Conservation (phyloP, 768 basidiomycete genomes). For the Mycena capillaripes region DNA sequence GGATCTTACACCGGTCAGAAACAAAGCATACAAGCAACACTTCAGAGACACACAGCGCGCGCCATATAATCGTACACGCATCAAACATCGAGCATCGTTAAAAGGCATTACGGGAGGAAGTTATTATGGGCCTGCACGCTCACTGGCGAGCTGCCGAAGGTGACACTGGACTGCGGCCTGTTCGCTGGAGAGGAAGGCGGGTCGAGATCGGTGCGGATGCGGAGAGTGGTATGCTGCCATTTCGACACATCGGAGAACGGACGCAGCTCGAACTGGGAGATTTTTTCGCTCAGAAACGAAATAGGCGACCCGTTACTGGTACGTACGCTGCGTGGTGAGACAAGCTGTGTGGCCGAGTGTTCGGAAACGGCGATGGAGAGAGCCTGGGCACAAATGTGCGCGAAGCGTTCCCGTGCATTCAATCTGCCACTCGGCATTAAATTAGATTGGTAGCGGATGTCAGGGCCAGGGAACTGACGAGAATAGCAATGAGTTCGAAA, state of each 20-base stretch:
- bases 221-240: not conserved
- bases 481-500: conserved; percentile 20
- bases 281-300: too few relatives aligned
- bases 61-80: too few relatives aligned
- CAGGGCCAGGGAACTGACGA: not conserved
- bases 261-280: not conserved
- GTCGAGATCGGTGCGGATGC: not conserved
- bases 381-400: conserved; percentile 5
- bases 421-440: not conserved
- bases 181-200: not conserved
- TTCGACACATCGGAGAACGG: not conserved
- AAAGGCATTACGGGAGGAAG: too few relatives aligned
- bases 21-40: too few relatives aligned
- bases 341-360: not conserved
- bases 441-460: not conserved
- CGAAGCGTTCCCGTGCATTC: conserved; percentile 14
- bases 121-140: too few relatives aligned
- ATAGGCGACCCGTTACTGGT: not conserved
- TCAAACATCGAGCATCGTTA: too few relatives aligned
- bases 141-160: not conserved
- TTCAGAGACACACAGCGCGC: too few relatives aligned
- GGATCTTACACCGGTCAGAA: too few relatives aligned
- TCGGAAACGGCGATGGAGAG: not conserved
- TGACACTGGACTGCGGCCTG: not conserved
- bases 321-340: not conserved